Conservation (phyloP, 129 eudicot genomes). For the Flaveria brownii region DNA sequence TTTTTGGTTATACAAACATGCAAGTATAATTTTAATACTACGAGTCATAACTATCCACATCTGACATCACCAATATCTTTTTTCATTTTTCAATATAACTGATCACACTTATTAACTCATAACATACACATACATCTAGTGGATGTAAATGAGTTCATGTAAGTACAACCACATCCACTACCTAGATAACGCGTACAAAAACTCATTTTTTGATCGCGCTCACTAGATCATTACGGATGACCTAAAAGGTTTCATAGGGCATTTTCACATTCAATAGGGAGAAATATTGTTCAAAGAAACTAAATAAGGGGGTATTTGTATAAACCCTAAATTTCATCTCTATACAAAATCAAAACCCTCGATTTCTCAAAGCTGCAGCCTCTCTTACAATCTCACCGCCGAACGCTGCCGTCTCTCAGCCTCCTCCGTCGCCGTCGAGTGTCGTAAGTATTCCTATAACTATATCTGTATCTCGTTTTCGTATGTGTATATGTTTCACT, state of each 20-base stretch:
- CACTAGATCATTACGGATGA: no score
- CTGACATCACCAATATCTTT: no score
- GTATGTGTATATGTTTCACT: neutral
- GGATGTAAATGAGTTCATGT: no score
- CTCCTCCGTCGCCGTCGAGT: slow-evolving; percentile 1
- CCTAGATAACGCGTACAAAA: no score
- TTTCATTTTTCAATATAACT: no score
- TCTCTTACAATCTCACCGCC: slow-evolving; percentile 7
- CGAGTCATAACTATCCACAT: no score
- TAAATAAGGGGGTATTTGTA: neutral
- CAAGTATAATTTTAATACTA: no score
- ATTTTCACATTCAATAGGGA: neutral
- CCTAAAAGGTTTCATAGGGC: neutral
- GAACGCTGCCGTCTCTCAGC: slow-evolving; percentile 12
- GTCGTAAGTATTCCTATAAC: neutral
- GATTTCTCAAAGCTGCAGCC: neutral
- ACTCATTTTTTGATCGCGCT: no score
- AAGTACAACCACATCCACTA: no score
- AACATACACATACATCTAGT: no score
- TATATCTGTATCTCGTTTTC: neutral
- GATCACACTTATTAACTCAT: no score
- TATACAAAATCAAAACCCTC: slow-evolving; percentile 3
- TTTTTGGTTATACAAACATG: no score
- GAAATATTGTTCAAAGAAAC: neutral
- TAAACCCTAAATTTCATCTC: slow-evolving; percentile 20